These are phyloP conservation scores for Ephemerocybe angulata DNA, from an alignment of 768 basidiomycete species.

Conservation along the genomic window DNA sequence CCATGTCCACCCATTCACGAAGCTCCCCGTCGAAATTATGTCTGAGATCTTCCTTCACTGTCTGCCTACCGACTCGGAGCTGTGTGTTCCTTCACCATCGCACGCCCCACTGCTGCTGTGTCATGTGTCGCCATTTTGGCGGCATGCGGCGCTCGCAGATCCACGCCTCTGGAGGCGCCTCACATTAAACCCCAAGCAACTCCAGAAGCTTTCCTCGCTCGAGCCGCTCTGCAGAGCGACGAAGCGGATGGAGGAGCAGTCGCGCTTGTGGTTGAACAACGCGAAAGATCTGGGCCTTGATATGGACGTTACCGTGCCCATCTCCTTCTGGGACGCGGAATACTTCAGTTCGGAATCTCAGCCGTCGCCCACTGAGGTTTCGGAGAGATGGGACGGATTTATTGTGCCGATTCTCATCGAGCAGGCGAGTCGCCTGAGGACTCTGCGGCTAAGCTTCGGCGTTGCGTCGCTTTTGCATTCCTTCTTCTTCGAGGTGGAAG, in stretches of 20 bases:
- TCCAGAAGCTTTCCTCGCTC: background rate
- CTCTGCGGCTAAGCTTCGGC: constrained; percentile 2
- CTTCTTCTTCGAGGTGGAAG: background rate
- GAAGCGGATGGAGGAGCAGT: background rate
- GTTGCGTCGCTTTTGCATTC: background rate
- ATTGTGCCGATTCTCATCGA: constrained; percentile 1
- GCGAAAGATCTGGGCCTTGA: constrained; percentile 5
- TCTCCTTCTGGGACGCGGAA: background rate
- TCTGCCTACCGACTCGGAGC: background rate
- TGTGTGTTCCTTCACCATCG: background rate
- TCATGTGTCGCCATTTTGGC: constrained; percentile 37
- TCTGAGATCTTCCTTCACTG: constrained; percentile 8
- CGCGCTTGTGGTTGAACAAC: constrained; percentile 4
- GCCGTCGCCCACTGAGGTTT: background rate
- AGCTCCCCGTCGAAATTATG: constrained; percentile 6
- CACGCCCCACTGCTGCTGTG: constrained; percentile 33
- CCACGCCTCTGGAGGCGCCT: constrained; percentile 31
- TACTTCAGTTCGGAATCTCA: background rate
- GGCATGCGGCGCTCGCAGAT: constrained; percentile 36
- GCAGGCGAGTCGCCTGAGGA: constrained; percentile 1
- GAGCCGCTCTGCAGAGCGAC: background rate
- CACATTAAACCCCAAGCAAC: constrained; percentile 1
- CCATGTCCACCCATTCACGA: background rate
- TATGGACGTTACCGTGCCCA: background rate
- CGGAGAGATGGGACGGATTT: background rate